Percentiles rank a stretch among this genome's conserved stretches.
Evolutionary conservation across 306 rosid genomes (phyloP).

Genomic region (Sesbania bispinosa): DNA sequence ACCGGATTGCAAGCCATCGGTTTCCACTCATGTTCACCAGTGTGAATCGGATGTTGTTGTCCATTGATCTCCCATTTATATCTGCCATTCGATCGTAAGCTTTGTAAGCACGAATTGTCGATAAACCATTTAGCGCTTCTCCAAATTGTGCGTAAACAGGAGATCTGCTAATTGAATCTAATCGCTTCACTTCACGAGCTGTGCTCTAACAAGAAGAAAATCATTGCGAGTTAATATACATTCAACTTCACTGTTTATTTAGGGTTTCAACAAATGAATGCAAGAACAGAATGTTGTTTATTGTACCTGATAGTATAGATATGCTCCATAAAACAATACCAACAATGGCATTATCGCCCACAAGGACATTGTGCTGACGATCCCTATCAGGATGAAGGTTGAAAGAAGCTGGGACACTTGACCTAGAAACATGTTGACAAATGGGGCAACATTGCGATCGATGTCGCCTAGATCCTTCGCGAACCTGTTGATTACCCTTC

Average conservation of each 20-base stretch:
- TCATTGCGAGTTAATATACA: not conserved
- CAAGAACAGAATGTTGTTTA: slow-evolving; percentile 13
- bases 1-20: slow-evolving; percentile 77
- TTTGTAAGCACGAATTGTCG: slow-evolving; percentile 85
- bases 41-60: slow-evolving; percentile 76
- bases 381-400: slow-evolving; percentile 85
- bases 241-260: not conserved
- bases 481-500: slow-evolving; percentile 85
- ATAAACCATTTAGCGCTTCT: slow-evolving; percentile 88
- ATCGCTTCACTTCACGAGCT: slow-evolving; percentile 90
- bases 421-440: slow-evolving; percentile 74
- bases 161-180: slow-evolving; percentile 90
- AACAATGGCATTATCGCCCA: slow-evolving; percentile 96
- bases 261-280: slow-evolving; percentile 9
- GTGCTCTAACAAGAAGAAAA: slow-evolving; percentile 59
- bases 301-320: slow-evolving; percentile 83
- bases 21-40: slow-evolving; percentile 64
- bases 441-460: slow-evolving; percentile 80
- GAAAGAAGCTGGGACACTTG: slow-evolving; percentile 78
- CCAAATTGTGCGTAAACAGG: slow-evolving; percentile 98
- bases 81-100: slow-evolving; percentile 93
- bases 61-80: slow-evolving; percentile 86
- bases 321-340: slow-evolving; percentile 78
- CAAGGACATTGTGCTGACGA: slow-evolving; percentile 90
- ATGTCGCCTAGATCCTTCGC: slow-evolving; percentile 96